Percentiles rank a stretch among this genome's conserved stretches.
phyloP scores from a whole-genome alignment of 768 basidiomycete genomes.

The Cyathus striatus region DNA sequence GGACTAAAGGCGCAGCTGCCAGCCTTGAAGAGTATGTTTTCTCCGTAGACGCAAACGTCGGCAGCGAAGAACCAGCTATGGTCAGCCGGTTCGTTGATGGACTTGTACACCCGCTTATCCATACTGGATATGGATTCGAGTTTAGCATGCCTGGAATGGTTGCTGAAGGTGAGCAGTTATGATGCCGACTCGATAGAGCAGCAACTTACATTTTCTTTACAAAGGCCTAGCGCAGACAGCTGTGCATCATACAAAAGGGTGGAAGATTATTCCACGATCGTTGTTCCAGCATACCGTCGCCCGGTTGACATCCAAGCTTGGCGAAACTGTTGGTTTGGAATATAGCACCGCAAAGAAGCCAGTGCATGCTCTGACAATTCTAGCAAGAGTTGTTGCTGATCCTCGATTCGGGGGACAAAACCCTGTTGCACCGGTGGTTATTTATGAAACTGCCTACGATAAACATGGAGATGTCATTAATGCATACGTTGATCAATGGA shows the following conservation, averaged over 20 bases:
- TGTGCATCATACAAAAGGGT: slow-evolving; percentile 26
- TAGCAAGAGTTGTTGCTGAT: slow-evolving; percentile 52
- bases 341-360: slow-evolving; percentile 6
- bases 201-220: background rate
- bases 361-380: slow-evolving; percentile 45
- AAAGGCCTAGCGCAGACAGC: slow-evolving; percentile 55
- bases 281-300: background rate
- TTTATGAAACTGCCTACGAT: slow-evolving; percentile 26
- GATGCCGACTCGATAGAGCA: background rate
- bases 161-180: slow-evolving; percentile 46
- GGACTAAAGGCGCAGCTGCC: slow-evolving; percentile 33
- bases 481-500: slow-evolving; percentile 40
- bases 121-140: slow-evolving; percentile 58
- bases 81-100: slow-evolving; percentile 51
- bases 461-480: slow-evolving; percentile 35
- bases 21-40: slow-evolving; percentile 61
- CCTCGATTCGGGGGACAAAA: slow-evolving; percentile 22
- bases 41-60: slow-evolving; percentile 43
- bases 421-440: slow-evolving; percentile 8
- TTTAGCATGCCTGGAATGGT: slow-evolving; percentile 53
- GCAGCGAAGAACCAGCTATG: slow-evolving; percentile 45
- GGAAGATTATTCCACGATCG: slow-evolving; percentile 7
- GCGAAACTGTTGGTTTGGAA: background rate
- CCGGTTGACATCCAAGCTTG: background rate
- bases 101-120: slow-evolving; percentile 61